Base-by-base conservation (phyloP, 768 basidiomycete species). In the Phylloporus sp. region DNA sequence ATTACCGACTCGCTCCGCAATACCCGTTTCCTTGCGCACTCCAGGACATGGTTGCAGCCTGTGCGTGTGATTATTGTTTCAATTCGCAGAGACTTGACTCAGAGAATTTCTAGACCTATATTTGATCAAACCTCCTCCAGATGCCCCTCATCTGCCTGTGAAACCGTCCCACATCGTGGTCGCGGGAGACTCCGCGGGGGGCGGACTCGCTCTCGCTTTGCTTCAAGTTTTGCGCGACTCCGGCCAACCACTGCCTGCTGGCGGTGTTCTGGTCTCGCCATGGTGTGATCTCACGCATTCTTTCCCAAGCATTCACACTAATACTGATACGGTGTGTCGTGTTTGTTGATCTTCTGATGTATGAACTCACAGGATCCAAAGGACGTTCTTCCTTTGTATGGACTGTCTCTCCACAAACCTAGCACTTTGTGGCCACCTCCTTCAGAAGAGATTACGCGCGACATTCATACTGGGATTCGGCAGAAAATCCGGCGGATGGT, bases 261-360 rank as follows among this genome's bases (percentile, higher is more conserved):
- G 93, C 7, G 93, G 84, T 1, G 76, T 95, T 16, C 72, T 97
- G 35, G 87, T 97, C 56, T 94, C 91, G 24, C 97, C 97, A 0
- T 97, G 95, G 90, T 88, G 80, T 58, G 87, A 88, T 68, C 71
- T 98, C n/a, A 95, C 91, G 0, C 97, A 98, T 67, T 94, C 91
- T 0, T 97, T 98, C 68, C 90, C 92, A 0, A 92, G 89, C 59
- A 79, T 95, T 41, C 80, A 91, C 61, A 72, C 76, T 34, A 97
- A 98, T 66, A 93, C 91, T 2, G 76, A 80, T 4, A 92, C 93
- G 45, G 93, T 90, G 59, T 56, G 77, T 66, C 45, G 15, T 15
- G 12, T 34, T 23, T 20, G 26, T n/a, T 46, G 35, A 5, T 18
- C 4, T 28, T 51, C 35, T 5, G 1, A 34, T 12, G 0, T 50